Evolutionary conservation across 2,329 filamentous ascomycete genomes (phyloP).

Genomic region (Arachnopeziza araneosa): DNA sequence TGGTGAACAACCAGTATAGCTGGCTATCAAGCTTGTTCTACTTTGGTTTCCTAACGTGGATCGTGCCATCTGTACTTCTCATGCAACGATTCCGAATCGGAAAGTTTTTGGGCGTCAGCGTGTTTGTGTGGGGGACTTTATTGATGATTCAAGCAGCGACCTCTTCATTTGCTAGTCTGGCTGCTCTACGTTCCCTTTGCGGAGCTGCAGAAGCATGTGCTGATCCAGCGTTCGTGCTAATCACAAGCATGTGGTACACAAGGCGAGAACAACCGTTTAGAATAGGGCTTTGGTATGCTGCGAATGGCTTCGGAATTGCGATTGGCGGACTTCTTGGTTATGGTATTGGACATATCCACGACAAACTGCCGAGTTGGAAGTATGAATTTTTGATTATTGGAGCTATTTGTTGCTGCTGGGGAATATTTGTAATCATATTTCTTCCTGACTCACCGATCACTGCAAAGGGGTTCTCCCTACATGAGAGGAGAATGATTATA

Average conservation of each 20-base stretch:
- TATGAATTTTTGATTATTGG: conserved; percentile 61
- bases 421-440: conserved; percentile 44
- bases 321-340: conserved; percentile 44
- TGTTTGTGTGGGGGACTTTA: conserved; percentile 41
- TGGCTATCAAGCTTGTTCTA: conserved; percentile 44
- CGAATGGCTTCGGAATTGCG: conserved; percentile 50
- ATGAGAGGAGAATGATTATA: conserved; percentile 27
- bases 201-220: conserved; percentile 50
- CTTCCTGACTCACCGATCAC: conserved; percentile 51
- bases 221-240: conserved; percentile 52
- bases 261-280: conserved; percentile 53
- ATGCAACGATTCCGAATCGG: conserved; percentile 45
- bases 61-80: conserved; percentile 46
- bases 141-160: conserved; percentile 42
- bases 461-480: conserved; percentile 41
- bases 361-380: conserved; percentile 54
- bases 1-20: conserved; percentile 42
- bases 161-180: conserved; percentile 44
- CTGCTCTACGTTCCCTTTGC: conserved; percentile 45
- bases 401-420: conserved; percentile 12
- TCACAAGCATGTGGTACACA: conserved; percentile 38
- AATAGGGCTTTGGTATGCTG: conserved; percentile 52
- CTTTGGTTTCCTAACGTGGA: conserved; percentile 40
- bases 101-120: conserved; percentile 43
- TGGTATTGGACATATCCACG: conserved; percentile 49